Evolutionary conservation across 768 basidiomycete genomes (phyloP).

Genomic region (Trametes villosa): DNA sequence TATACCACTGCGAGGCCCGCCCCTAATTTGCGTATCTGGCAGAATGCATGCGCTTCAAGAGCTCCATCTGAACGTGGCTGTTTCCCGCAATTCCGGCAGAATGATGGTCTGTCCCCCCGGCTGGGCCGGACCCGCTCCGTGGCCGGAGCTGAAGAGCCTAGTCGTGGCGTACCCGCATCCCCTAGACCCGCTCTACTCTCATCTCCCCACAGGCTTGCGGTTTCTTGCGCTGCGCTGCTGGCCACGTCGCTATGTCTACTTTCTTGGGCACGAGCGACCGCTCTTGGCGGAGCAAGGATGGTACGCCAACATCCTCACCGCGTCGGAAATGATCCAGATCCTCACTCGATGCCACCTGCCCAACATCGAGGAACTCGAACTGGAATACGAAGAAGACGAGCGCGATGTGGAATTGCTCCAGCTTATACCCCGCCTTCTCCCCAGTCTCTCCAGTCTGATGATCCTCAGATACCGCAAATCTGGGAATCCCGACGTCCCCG

Average conservation of each 20-base stretch:
- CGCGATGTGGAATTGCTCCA: neutral
- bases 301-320: neutral
- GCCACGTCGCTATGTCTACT: conserved; percentile 4
- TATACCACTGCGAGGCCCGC: neutral
- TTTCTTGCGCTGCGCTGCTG: neutral
- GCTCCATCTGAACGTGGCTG: neutral
- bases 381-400: conserved; percentile 5
- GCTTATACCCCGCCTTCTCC: neutral
- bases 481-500: neutral
- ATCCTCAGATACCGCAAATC: neutral
- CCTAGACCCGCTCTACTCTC: neutral
- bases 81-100: neutral
- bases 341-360: neutral
- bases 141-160: neutral
- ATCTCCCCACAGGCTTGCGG: neutral
- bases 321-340: neutral
- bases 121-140: neutral
- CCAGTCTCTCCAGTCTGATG: neutral
- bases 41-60: neutral
- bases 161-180: conserved; percentile 3
- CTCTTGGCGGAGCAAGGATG: neutral
- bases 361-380: neutral
- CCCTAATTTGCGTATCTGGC: neutral
- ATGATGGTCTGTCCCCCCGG: neutral
- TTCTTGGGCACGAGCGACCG: neutral